Conservation (phyloP, 768 basidiomycete genomes). For the Rhizopogon vulgaris region DNA sequence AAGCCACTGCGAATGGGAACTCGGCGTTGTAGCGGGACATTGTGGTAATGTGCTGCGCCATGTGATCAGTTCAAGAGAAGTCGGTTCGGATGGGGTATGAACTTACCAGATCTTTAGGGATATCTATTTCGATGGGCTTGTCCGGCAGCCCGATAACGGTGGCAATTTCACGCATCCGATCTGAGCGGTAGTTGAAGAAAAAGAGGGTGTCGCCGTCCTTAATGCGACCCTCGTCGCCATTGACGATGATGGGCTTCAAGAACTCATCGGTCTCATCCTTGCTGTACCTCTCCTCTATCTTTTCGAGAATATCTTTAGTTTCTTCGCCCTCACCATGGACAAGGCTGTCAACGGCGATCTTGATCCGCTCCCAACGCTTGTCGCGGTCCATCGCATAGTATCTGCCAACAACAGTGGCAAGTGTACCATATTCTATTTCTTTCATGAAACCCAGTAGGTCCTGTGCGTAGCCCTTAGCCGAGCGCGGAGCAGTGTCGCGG, state of each 20-base stretch:
- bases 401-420: conserved; percentile 81
- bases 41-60: conserved; percentile 69
- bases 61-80: background rate
- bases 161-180: conserved; percentile 91
- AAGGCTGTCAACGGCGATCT: conserved; percentile 83
- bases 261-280: conserved; percentile 93
- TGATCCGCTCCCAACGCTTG: conserved; percentile 93
- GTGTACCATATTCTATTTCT: conserved; percentile 71
- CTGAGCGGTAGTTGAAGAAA: conserved; percentile 97
- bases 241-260: conserved; percentile 88
- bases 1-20: conserved; percentile 85
- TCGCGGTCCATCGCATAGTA: conserved; percentile 98
- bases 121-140: conserved; percentile 76
- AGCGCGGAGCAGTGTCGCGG: conserved; percentile 87
- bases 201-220: conserved; percentile 88
- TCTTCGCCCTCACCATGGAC: conserved; percentile 64
- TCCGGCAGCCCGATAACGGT: conserved; percentile 74
- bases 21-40: conserved; percentile 93
- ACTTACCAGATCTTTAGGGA: conserved; percentile 77
- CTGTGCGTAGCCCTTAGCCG: conserved; percentile 69
- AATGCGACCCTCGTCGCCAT: conserved; percentile 71
- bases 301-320: conserved; percentile 51
- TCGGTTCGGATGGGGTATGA: background rate
- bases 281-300: conserved; percentile 68
- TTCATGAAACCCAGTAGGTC: conserved; percentile 73